These are phyloP conservation scores for Chiua virens DNA, from an alignment of 768 basidiomycete genomes.

Conservation along the genomic window DNA sequence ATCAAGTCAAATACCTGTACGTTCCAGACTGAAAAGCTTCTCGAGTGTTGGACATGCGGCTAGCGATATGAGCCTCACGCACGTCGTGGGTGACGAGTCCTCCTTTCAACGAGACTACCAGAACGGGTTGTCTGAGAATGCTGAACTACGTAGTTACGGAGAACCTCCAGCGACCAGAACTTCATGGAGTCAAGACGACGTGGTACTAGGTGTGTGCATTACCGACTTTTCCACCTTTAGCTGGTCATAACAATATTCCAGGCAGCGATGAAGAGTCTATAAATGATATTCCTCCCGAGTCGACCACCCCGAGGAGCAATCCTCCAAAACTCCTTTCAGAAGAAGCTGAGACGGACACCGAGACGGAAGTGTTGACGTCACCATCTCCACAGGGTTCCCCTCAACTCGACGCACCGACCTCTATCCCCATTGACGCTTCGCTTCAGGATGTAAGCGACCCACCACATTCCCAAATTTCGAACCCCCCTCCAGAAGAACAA, in stretches of 20 bases:
- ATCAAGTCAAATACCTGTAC: constrained; percentile 47
- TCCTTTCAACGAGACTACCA: constrained; percentile 27
- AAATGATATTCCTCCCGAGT: constrained; percentile 17
- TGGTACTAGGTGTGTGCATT: constrained; percentile 17
- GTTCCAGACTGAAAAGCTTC: constrained; percentile 36
- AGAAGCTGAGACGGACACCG: constrained; percentile 22
- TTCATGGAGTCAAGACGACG: constrained; percentile 17
- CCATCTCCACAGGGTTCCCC: constrained; percentile 21
- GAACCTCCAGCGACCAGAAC: constrained; percentile 19
- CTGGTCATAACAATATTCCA: constrained; percentile 14
- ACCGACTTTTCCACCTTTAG: not conserved
- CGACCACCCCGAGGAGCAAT: constrained; percentile 28
- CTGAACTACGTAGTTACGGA: constrained; percentile 22
- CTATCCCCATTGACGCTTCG: constrained; percentile 11
- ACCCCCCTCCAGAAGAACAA: constrained; percentile 1
- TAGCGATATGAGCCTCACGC: constrained; percentile 24
- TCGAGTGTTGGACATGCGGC: constrained; percentile 14
- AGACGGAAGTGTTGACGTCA: constrained; percentile 30
- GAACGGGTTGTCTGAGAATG: constrained; percentile 27
- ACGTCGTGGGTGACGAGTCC: constrained; percentile 22
- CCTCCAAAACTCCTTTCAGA: constrained; percentile 12
- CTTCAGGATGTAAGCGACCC: constrained; percentile 21
- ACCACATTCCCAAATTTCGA: constrained; percentile 5
- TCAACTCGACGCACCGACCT: constrained; percentile 3
- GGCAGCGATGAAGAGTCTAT: constrained; percentile 41